Evolutionary conservation across 1,284 basidiomycete genomes (phyloP).

Genomic region (Cutaneotrichosporon spelunceum): DNA sequence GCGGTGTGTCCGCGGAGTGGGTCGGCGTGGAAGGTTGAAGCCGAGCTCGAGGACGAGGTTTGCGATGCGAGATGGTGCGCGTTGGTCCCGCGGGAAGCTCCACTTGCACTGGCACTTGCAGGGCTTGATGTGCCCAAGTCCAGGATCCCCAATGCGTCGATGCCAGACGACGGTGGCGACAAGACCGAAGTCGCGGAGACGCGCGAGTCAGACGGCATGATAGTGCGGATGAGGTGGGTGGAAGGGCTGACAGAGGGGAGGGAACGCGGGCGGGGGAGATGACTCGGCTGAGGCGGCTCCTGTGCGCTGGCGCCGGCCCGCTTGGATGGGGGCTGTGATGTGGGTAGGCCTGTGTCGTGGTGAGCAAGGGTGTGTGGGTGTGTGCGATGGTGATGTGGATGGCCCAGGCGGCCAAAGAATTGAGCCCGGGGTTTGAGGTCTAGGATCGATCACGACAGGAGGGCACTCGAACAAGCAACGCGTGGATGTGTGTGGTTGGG

Average conservation of each 20-base stretch:
- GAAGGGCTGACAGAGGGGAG: not conserved
- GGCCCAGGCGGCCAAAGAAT: not conserved
- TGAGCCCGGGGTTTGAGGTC: not conserved
- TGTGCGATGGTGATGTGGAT: not conserved
- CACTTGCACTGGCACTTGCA: slow-evolving; percentile 1
- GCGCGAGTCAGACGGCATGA: slow-evolving; percentile 13
- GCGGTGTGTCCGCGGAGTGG: not conserved
- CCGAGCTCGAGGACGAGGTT: not conserved
- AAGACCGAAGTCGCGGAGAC: slow-evolving; percentile 5
- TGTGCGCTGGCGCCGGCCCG: slow-evolving; percentile 5
- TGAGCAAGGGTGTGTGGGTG: not conserved
- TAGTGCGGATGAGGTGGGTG: too few species aligned
- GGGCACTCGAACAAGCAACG: not conserved
- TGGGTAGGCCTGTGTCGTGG: slow-evolving; percentile 3
- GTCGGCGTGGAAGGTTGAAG: slow-evolving; percentile 1
- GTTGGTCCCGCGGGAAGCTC: not conserved
- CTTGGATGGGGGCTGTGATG: not conserved
- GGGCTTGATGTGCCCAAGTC: slow-evolving; percentile 9
- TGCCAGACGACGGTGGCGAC: slow-evolving; percentile 6
- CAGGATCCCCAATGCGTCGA: slow-evolving; percentile 15
- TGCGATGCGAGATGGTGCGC: slow-evolving; percentile 5
- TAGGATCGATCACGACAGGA: not conserved
- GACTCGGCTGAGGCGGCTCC: slow-evolving; percentile 3
- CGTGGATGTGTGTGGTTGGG: not conserved
- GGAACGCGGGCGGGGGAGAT: not conserved